Percentiles rank a stretch among this genome's conserved stretches.
Evolutionary conservation across 2,329 filamentous ascomycete genomes (phyloP).

Genomic region (Harringtonia lauricola): DNA sequence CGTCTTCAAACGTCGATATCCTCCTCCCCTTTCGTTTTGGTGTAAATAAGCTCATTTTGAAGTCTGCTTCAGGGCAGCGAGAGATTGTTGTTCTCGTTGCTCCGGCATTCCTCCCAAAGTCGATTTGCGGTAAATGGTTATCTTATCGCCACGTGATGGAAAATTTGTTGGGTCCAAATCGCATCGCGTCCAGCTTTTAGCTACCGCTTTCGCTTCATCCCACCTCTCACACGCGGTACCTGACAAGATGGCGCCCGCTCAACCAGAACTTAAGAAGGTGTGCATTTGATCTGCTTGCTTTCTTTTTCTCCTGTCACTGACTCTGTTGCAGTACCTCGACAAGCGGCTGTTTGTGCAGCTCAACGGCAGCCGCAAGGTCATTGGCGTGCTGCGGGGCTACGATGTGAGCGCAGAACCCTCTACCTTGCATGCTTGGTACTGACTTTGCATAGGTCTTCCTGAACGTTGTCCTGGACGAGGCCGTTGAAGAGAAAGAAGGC

Average conservation of each 20-base stretch:
- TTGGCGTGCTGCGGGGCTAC: slow-evolving; percentile 87
- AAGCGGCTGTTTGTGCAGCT: slow-evolving; percentile 97
- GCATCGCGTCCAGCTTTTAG: slow-evolving; percentile 10
- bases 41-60: slow-evolving; percentile 43
- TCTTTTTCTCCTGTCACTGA: neutral
- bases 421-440: neutral
- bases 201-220: neutral
- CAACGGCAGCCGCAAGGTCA: slow-evolving; percentile 95
- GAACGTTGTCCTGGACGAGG: slow-evolving; percentile 96
- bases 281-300: neutral
- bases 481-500: slow-evolving; percentile 84
- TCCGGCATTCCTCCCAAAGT: no score
- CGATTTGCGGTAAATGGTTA: no score
- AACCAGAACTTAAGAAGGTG: slow-evolving; percentile 98
- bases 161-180: slow-evolving; percentile 9
- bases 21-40: slow-evolving; percentile 62
- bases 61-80: neutral
- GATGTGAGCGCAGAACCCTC: slow-evolving; percentile 56
- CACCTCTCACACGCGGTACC: neutral
- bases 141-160: slow-evolving; percentile 40
- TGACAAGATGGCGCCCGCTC: slow-evolving; percentile 85
- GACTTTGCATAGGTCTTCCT: slow-evolving; percentile 67
- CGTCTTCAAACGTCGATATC: slow-evolving; percentile 59
- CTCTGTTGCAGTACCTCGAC: slow-evolving; percentile 72
- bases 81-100: no score